phyloP scores from a whole-genome alignment of 2,329 filamentous ascomycete genomes.

The Colletotrichum sp. region DNA sequence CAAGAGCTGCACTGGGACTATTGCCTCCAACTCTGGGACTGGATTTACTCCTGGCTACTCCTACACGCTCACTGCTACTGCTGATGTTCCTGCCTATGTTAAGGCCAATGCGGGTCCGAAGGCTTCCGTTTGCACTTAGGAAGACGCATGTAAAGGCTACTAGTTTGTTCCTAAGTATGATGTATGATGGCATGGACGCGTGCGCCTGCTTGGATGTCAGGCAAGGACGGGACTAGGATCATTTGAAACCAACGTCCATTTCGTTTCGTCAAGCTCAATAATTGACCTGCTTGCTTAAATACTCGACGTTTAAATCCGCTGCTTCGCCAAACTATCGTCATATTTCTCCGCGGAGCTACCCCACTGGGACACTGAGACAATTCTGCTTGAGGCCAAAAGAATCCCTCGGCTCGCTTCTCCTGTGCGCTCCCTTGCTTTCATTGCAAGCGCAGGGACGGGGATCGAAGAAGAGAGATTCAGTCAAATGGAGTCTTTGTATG shows the following conservation, averaged over 20 bases:
- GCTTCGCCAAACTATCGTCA: not conserved
- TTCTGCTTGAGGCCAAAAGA: not conserved
- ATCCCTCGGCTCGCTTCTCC: not conserved
- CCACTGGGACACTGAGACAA: not conserved
- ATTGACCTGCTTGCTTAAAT: not conserved
- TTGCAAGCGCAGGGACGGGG: not conserved
- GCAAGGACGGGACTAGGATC: not conserved
- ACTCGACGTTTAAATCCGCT: not conserved
- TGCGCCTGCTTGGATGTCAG: not conserved
- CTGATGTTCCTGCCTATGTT: constrained; percentile 16
- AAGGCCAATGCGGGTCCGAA: constrained; percentile 11
- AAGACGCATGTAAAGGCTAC: not conserved
- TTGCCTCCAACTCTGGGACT: constrained; percentile 8
- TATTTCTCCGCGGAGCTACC: not conserved
- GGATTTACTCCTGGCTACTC: constrained; percentile 8
- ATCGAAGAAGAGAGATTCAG: not conserved
- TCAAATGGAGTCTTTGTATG: not conserved
- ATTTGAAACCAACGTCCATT: not conserved
- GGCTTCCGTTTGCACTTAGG: constrained; percentile 6
- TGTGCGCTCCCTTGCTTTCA: not conserved
- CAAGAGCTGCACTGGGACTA: constrained; percentile 11
- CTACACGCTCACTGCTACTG: constrained; percentile 5
- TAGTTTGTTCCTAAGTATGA: not conserved
- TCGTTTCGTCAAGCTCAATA: not conserved
- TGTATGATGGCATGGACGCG: not conserved